phyloP scores from a whole-genome alignment of 2,329 filamentous ascomycete genomes.

The Fusarium sp. region DNA sequence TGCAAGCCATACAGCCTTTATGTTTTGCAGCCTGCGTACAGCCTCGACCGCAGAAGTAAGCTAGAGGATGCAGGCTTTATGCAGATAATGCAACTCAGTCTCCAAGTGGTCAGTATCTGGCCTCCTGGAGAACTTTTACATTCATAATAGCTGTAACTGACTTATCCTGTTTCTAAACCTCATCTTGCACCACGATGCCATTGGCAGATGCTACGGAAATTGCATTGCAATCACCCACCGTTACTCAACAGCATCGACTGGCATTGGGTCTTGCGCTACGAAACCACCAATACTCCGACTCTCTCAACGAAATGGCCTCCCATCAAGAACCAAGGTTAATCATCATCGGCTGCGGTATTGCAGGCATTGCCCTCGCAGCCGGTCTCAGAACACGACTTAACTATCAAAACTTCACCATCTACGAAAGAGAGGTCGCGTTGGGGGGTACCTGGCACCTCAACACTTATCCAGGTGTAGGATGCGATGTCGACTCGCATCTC shows the following conservation, averaged over 20 bases:
- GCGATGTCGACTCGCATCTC: conserved; percentile 1
- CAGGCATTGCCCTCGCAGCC: not conserved
- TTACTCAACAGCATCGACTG: not conserved
- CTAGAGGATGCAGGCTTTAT: not conserved
- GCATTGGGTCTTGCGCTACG: not conserved
- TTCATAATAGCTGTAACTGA: not conserved
- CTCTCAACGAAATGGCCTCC: not conserved
- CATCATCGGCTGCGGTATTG: conserved; percentile 35
- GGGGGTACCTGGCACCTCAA: conserved; percentile 1
- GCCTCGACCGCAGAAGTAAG: not conserved
- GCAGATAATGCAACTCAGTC: not conserved
- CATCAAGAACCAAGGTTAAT: not conserved
- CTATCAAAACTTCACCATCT: not conserved
- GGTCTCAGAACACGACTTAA: not conserved
- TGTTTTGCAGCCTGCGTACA: not conserved
- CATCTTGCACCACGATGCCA: not conserved
- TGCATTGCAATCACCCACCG: not conserved
- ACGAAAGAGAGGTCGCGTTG: not conserved
- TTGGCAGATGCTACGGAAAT: not conserved
- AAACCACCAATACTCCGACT: not conserved
- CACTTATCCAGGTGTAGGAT: conserved; percentile 4
- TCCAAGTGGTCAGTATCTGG: not conserved
- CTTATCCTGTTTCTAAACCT: not conserved
- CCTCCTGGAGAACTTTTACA: not conserved
- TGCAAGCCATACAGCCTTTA: not conserved